A percentile compares a stretch with the other conserved stretches of the same genome.
Conservation (phyloP, 306 rosid species). For the Dalbergia cultrata region DNA sequence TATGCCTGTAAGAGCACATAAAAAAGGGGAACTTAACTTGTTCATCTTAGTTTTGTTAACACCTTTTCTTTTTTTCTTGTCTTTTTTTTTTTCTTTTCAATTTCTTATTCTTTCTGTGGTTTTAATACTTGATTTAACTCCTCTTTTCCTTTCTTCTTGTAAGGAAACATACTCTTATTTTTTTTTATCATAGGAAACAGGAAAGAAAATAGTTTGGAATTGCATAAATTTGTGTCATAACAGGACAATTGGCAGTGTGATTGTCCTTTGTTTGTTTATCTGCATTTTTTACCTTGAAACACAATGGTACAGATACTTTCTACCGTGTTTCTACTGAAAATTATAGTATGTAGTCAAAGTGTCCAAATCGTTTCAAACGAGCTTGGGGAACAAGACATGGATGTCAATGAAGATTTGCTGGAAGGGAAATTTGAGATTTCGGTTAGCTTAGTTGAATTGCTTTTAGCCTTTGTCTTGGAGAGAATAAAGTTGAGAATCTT, state of each 20-base stretch:
- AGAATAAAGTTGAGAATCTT: conserved; percentile 55
- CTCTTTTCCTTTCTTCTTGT: conserved; percentile 46
- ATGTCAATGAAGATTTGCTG: conserved; percentile 55
- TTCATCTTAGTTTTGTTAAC: neutral
- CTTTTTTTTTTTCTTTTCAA: neutral
- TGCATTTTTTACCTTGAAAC: neutral
- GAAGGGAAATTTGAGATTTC: conserved; percentile 39
- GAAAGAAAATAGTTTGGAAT: conserved; percentile 32
- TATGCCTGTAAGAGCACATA: conserved; percentile 85
- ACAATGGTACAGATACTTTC: neutral
- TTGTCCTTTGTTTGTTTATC: neutral
- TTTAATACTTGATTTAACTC: conserved; percentile 20
- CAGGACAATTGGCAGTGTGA: conserved; percentile 24
- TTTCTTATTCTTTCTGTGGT: neutral
- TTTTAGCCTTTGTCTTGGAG: conserved; percentile 43
- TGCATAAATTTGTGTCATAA: conserved; percentile 42
- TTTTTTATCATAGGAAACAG: conserved; percentile 26
- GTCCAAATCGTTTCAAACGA: conserved; percentile 8
- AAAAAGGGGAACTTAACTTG: neutral
- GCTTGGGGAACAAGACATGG: conserved; percentile 39
- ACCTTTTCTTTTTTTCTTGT: neutral
- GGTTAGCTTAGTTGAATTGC: conserved; percentile 44
- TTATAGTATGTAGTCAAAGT: neutral
- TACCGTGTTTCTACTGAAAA: neutral
- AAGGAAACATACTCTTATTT: conserved; percentile 50